Base-by-base conservation (phyloP, 306 rosid species). In the Prunus campanulata region DNA sequence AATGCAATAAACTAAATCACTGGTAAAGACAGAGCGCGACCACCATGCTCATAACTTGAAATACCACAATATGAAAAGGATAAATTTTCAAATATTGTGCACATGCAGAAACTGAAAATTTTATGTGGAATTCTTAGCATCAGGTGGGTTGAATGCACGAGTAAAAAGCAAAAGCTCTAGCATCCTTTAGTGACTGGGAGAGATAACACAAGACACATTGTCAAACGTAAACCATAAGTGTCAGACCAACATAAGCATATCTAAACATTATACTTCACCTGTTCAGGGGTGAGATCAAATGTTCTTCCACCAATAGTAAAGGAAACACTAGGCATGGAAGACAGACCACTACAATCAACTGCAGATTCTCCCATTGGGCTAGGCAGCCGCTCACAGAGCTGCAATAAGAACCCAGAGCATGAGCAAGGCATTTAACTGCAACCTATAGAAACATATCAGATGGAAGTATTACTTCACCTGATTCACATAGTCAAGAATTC, bases 341-440 rank as follows among this genome's bases (percentile, higher is more conserved):
- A 78, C 78, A 90, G 64, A 81, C 80, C 54, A 20, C 48, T 73
- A 84, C 94, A 90, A 66, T 90, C 94, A 52, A 87, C 86, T 57
- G 89, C 74, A 39, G 91, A 90, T 77, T 90, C 94, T 51, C 94
- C 94, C 87, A 87, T 90, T 70, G 94, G 90, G 79, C 91, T 90
- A 27, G 94, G 94, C 48, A 87, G 64, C 68, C 85, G 85, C 13
- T 85, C 91, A 75, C 94, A 90, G 46, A 90, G 91, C 94, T 90
- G 85, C 88, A 81, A 29, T 42, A 22, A 47, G 55, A 39, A 70
- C 30, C 27, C 48, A 24, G 63, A 65, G 55, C 54, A 79, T 69
- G 44, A 85, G 80, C 30, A 51, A 57, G 42, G 68, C 72, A 44
- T 35, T 30, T 7, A 24, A 65, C 39, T 59, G 56, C 19, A 20